These are phyloP conservation scores for Colletotrichum euphorbiae DNA, from an alignment of 2,329 filamentous ascomycete genomes.

Conservation along the genomic window DNA sequence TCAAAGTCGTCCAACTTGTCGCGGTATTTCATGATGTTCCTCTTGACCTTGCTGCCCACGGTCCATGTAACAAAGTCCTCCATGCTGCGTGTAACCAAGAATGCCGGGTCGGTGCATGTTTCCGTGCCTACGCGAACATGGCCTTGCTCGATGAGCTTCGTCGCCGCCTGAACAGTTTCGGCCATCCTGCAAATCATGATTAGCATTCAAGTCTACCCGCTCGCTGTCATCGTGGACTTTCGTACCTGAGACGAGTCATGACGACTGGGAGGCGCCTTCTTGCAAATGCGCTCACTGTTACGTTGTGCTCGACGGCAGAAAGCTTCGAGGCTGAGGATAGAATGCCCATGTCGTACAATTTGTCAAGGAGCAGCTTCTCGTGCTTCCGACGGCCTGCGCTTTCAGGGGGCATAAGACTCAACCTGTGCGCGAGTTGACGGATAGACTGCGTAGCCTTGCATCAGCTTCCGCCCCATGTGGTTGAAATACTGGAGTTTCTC, in stretches of 20 bases:
- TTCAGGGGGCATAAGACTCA: conserved; percentile 83
- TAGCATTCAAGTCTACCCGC: conserved; percentile 1
- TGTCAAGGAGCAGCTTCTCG: conserved; percentile 88
- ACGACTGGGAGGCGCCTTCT: conserved; percentile 86
- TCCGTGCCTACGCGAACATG: conserved; percentile 93
- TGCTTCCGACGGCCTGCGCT: conserved; percentile 84
- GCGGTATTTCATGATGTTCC: conserved; percentile 93
- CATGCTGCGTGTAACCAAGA: conserved; percentile 87
- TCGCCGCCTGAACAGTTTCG: conserved; percentile 86
- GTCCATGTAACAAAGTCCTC: conserved; percentile 98
- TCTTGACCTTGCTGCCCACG: conserved; percentile 96
- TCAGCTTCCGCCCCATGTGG: conserved; percentile 28
- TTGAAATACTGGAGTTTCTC: neutral
- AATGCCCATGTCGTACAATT: conserved; percentile 93
- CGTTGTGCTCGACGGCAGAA: conserved; percentile 85
- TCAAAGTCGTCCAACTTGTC: conserved; percentile 98
- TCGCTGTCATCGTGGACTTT: neutral
- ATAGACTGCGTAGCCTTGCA: conserved; percentile 69
- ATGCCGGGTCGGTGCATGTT: conserved; percentile 89
- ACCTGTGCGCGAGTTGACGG: conserved; percentile 87
- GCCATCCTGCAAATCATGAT: conserved; percentile 71
- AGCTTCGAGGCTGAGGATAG: conserved; percentile 81
- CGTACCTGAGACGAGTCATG: conserved; percentile 80
- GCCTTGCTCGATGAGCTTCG: conserved; percentile 91
- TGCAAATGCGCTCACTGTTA: conserved; percentile 91